These are phyloP conservation scores for Taxillus chinensis DNA, from an alignment of 164 flowering plant genomes.

Conservation along the genomic window DNA sequence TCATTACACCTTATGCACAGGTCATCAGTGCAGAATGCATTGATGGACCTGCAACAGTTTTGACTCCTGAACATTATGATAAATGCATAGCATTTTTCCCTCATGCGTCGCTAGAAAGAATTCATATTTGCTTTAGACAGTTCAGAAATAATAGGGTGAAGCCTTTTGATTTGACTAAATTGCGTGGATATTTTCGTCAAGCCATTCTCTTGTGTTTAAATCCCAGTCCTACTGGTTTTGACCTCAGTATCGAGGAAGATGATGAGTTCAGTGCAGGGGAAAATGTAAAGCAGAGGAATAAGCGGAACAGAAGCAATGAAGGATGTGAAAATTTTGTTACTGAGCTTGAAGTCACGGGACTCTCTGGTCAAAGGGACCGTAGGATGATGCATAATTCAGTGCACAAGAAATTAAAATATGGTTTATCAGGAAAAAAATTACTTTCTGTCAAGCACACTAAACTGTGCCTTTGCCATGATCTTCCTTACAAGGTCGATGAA, in stretches of 20 bases:
- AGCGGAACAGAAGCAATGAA: background rate
- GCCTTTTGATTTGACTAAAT: background rate
- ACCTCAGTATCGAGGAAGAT: background rate
- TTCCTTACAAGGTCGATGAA: slow-evolving; percentile 37
- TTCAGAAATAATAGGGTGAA: slow-evolving; percentile 1
- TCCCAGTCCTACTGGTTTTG: background rate
- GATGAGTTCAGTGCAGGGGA: background rate
- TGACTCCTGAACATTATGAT: slow-evolving; percentile 3
- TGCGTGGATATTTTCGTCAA: slow-evolving; percentile 1
- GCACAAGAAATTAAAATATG: background rate
- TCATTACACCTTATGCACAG: slow-evolving; percentile 5
- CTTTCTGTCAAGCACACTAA: background rate
- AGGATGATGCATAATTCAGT: background rate
- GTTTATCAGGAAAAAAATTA: background rate
- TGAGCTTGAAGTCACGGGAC: background rate
- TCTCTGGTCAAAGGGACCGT: too few species aligned
- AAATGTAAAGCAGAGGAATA: background rate
- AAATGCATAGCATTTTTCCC: background rate
- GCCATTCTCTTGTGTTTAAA: background rate
- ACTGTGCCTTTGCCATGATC: slow-evolving; percentile 5
- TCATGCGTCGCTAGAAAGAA: background rate
- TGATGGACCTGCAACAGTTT: slow-evolving; percentile 3
- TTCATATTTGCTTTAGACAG: background rate
- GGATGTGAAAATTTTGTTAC: background rate
- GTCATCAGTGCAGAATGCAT: slow-evolving; percentile 4